Evolutionary conservation across 352 stramenopile genomes (phyloP).

Genomic region (Phytophthora constricta): DNA sequence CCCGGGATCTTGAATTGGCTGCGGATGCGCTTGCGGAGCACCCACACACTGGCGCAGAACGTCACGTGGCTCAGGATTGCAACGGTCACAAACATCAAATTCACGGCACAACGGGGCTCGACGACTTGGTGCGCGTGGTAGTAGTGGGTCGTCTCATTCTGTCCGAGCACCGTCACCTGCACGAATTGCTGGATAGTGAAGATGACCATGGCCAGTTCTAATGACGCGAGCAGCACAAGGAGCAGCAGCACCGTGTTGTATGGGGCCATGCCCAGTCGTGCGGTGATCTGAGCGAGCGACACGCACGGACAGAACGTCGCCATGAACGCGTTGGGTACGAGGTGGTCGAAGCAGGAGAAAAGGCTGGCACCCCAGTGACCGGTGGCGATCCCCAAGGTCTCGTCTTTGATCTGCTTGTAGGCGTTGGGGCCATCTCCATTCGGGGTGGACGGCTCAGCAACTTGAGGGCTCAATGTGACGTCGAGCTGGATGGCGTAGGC

Average conservation of each 20-base stretch:
- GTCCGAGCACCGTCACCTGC: slow-evolving; percentile 22
- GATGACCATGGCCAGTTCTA: slow-evolving; percentile 20
- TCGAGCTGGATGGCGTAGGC: slow-evolving; percentile 34
- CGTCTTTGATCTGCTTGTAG: slow-evolving; percentile 36
- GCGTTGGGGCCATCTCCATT: slow-evolving; percentile 16
- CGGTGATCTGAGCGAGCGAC: slow-evolving; percentile 59
- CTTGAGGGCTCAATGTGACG: slow-evolving; percentile 16
- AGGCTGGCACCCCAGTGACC: slow-evolving; percentile 40
- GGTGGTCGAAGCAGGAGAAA: slow-evolving; percentile 51
- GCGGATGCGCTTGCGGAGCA: slow-evolving; percentile 46
- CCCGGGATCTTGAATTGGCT: slow-evolving; percentile 61
- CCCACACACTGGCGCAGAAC: slow-evolving; percentile 37
- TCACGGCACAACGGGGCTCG: slow-evolving; percentile 24
- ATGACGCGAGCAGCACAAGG: slow-evolving; percentile 29
- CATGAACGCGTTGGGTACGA: slow-evolving; percentile 62
- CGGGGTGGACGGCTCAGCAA: slow-evolving; percentile 22
- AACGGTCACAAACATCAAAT: slow-evolving; percentile 26
- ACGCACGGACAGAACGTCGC: slow-evolving; percentile 61
- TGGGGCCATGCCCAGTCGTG: slow-evolving; percentile 49
- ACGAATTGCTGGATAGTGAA: slow-evolving; percentile 30
- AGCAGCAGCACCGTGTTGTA: slow-evolving; percentile 50
- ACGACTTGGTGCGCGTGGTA: slow-evolving; percentile 37
- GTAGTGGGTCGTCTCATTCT: slow-evolving; percentile 23
- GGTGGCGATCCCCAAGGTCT: slow-evolving; percentile 26
- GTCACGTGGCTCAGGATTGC: slow-evolving; percentile 25